phyloP scores from a whole-genome alignment of 2,329 filamentous ascomycete genomes.

The Penicillium sp. region DNA sequence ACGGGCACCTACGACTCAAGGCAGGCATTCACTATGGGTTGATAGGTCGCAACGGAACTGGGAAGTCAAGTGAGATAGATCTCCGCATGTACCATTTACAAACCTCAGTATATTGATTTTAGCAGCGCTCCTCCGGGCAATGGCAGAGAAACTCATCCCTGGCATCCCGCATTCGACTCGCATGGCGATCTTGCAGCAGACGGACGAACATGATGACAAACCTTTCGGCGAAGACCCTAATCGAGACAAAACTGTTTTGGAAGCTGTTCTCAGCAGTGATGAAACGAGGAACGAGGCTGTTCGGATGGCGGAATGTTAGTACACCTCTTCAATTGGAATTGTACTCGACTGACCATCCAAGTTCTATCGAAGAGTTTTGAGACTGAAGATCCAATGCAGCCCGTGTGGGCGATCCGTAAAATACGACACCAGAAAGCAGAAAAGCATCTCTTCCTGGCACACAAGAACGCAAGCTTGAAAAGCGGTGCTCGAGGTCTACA shows the following conservation, averaged over 20 bases:
- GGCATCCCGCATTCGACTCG: conserved; percentile 66
- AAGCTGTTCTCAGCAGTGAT: conserved; percentile 62
- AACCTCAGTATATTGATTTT: conserved; percentile 2
- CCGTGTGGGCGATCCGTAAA: conserved; percentile 59
- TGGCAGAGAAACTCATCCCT: conserved; percentile 74
- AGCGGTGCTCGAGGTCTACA: conserved; percentile 73
- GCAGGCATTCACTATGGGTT: conserved; percentile 73
- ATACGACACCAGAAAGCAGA: conserved; percentile 62
- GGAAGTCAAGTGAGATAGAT: conserved; percentile 65
- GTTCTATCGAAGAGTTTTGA: conserved; percentile 62
- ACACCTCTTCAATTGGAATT: background rate
- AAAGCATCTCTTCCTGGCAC: conserved; percentile 63
- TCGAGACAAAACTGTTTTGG: conserved; percentile 53
- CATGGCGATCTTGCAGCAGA: conserved; percentile 69
- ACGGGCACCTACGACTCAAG: conserved; percentile 69
- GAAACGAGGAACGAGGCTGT: conserved; percentile 52
- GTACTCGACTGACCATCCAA: conserved; percentile 13
- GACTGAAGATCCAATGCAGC: conserved; percentile 53
- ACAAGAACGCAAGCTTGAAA: conserved; percentile 69
- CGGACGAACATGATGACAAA: conserved; percentile 35
- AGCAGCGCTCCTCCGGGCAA: conserved; percentile 66
- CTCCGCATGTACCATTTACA: background rate
- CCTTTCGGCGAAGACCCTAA: conserved; percentile 6
- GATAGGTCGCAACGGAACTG: conserved; percentile 75
- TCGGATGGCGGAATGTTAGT: conserved; percentile 58